Conservation (phyloP, 2,329 filamentous ascomycete genomes). For the Cercospora nicotianae region DNA sequence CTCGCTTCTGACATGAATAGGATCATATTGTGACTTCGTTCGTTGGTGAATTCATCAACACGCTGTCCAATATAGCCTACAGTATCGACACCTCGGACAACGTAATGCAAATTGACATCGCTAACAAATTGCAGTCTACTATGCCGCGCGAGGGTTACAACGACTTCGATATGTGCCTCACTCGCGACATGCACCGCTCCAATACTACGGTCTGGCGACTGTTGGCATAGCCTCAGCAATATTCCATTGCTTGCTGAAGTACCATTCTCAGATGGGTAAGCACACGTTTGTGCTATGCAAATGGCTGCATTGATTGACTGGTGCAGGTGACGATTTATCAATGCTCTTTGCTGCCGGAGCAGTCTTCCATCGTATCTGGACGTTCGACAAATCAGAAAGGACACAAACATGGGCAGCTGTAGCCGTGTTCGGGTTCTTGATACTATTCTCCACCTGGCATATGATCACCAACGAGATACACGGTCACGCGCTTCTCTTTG, state of each 20-base stretch:
- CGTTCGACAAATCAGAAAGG: neutral
- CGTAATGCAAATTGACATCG: neutral
- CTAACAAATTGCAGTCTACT: neutral
- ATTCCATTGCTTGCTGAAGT: neutral
- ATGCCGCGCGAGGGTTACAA: neutral
- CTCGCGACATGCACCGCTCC: neutral
- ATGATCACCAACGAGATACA: constrained; percentile 4
- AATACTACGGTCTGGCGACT: neutral
- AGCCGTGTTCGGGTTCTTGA: neutral
- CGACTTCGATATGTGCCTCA: neutral
- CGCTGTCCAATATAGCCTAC: neutral
- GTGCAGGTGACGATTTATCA: neutral
- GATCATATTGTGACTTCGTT: neutral
- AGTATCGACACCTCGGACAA: neutral
- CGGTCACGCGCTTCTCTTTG: neutral
- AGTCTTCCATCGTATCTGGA: constrained; percentile 5
- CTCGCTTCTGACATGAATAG: neutral
- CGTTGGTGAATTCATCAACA: neutral
- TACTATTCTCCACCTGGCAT: neutral
- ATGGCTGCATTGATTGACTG: neutral
- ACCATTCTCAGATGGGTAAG: neutral
- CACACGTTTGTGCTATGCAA: neutral
- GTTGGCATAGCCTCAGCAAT: neutral
- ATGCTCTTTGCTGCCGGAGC: constrained; percentile 1
- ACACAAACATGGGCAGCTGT: neutral